These are phyloP conservation scores for Linnemannia hyalina DNA, from an alignment of 192 early-diverging fungal species.

Conservation along the genomic window DNA sequence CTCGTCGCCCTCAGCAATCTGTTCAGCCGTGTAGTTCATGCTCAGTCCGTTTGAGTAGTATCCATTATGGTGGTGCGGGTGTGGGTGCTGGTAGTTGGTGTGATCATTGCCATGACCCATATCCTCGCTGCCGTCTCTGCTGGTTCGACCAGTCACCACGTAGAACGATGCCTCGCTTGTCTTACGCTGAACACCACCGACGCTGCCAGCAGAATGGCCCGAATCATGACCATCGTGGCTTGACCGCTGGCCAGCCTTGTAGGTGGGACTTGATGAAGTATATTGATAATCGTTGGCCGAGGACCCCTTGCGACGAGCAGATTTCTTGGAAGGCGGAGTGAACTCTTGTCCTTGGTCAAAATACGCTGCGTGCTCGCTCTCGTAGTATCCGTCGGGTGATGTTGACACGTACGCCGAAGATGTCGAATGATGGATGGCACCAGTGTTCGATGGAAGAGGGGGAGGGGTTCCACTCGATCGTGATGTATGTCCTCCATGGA, in stretches of 20 bases:
- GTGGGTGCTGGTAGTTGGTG: background rate
- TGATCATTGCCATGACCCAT: conserved; percentile 5
- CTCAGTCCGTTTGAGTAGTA: conserved; percentile 23
- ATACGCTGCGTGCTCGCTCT: conserved; percentile 2
- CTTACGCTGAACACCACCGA: conserved; percentile 1
- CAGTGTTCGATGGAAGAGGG: conserved; percentile 8
- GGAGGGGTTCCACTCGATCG: conserved; percentile 11
- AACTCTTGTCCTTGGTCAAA: conserved; percentile 12
- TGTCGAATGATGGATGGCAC: conserved; percentile 13
- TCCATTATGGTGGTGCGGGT: background rate
- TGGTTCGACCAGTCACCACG: conserved; percentile 3
- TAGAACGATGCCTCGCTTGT: conserved; percentile 20
- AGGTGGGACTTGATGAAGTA: background rate
- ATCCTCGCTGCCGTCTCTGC: conserved; percentile 30
- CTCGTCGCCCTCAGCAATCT: conserved; percentile 3
- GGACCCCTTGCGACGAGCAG: conserved; percentile 36
- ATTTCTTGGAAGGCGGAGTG: conserved; percentile 24
- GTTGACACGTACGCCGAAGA: conserved; percentile 14
- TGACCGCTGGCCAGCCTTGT: conserved; percentile 12
- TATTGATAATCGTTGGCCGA: conserved; percentile 1
- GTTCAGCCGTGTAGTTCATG: background rate
- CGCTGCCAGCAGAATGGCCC: background rate
- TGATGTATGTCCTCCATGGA: background rate
- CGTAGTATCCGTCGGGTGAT: conserved; percentile 22
- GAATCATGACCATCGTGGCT: conserved; percentile 32